phyloP scores from a whole-genome alignment of 2,329 filamentous ascomycete genomes.

The Cladosporium colombiae region DNA sequence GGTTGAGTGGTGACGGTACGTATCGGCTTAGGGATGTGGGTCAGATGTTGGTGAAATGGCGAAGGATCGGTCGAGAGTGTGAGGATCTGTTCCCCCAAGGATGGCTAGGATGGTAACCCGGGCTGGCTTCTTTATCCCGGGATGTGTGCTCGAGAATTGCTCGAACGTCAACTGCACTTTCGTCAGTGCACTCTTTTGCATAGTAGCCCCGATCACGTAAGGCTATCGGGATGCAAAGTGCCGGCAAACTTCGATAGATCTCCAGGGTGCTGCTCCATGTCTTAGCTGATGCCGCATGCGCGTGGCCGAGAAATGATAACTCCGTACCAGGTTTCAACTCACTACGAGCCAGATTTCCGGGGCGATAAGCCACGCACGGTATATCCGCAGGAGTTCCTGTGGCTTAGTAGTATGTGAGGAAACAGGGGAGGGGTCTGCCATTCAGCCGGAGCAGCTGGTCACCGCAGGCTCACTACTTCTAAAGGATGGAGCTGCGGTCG shows the following conservation, averaged over 20 bases:
- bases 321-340: background rate
- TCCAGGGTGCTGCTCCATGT: constrained; percentile 6
- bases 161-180: background rate
- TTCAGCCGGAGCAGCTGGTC: constrained; percentile 12
- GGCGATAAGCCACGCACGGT: constrained; percentile 5
- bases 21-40: constrained; percentile 6
- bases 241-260: constrained; percentile 14
- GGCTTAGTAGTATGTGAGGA: background rate
- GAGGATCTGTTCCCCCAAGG: background rate
- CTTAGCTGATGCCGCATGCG: background rate
- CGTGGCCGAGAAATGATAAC: constrained; percentile 5
- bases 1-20: constrained; percentile 1
- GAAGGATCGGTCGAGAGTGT: constrained; percentile 13
- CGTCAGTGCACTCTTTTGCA: background rate
- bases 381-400: background rate
- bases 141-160: background rate
- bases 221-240: background rate
- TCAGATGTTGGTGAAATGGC: constrained; percentile 10
- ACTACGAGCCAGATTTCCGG: background rate
- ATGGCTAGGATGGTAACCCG: background rate
- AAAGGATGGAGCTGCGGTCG: constrained; percentile 1
- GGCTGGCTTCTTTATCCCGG: background rate
- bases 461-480: background rate
- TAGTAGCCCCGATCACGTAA: constrained; percentile 9
- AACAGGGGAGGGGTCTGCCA: constrained; percentile 2